A percentile compares a stretch with the other conserved stretches of the same genome.
These are phyloP conservation scores for Fusarium sterilihyphosum DNA, from an alignment of 2,329 filamentous ascomycete genomes.

Conservation along the genomic window DNA sequence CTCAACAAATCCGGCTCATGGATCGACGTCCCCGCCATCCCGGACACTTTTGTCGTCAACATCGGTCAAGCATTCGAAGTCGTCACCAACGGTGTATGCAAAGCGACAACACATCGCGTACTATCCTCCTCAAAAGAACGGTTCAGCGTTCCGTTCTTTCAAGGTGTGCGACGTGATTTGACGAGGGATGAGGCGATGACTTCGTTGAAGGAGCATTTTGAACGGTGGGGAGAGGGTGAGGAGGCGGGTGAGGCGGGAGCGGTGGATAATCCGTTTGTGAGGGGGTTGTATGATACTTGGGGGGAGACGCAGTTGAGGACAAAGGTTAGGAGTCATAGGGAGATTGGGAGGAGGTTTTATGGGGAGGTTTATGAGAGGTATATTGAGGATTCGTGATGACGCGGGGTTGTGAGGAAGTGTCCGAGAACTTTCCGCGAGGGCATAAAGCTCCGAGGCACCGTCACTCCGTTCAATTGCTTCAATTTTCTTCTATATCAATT, in stretches of 20 bases:
- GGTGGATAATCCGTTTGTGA: constrained; percentile 61
- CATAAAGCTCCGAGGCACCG: constrained; percentile 13
- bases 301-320: constrained; percentile 64
- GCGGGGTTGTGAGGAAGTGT: constrained; percentile 24
- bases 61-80: constrained; percentile 69
- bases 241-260: constrained; percentile 50
- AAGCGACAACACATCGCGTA: constrained; percentile 61
- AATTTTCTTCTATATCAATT: neutral
- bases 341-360: constrained; percentile 60
- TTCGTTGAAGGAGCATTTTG: constrained; percentile 52
- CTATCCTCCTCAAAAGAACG: constrained; percentile 48
- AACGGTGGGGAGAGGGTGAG: constrained; percentile 10
- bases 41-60: constrained; percentile 65
- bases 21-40: constrained; percentile 60
- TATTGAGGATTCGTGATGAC: constrained; percentile 48
- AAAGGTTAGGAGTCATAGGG: constrained; percentile 62
- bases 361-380: constrained; percentile 59
- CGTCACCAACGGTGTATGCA: constrained; percentile 63
- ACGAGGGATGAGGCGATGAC: constrained; percentile 56
- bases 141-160: constrained; percentile 59
- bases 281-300: constrained; percentile 63
- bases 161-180: constrained; percentile 59
- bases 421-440: constrained; percentile 42
- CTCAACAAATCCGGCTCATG: constrained; percentile 59
- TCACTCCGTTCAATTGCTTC: neutral